Evolutionary conservation across 305 asterid species (phyloP).

Genomic region (Caryopteris hybrid): DNA sequence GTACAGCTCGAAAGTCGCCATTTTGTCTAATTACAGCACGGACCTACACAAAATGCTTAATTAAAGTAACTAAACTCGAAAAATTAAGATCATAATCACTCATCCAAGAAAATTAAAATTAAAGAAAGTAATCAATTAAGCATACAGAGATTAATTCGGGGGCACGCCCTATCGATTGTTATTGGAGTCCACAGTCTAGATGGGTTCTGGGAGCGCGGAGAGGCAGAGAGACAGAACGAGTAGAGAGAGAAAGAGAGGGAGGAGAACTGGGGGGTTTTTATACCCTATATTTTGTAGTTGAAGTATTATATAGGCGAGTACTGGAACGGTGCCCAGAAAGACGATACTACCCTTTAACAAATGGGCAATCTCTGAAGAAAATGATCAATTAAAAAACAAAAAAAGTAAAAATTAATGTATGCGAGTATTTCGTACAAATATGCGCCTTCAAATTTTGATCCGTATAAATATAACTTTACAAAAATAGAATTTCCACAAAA

Average conservation of each 20-base stretch:
- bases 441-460: too few relatives aligned
- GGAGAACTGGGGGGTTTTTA: constrained; percentile 47
- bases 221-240: not conserved
- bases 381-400: too few relatives aligned
- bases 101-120: not conserved
- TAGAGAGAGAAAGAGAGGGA: constrained; percentile 28
- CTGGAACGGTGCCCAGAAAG: not conserved
- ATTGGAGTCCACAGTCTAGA: not conserved
- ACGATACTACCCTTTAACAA: not conserved
- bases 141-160: not conserved
- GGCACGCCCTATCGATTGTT: not conserved
- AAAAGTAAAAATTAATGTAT: too few relatives aligned
- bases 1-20: constrained; percentile 85
- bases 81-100: not conserved
- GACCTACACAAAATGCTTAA: constrained; percentile 8
- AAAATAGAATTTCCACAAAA: too few relatives aligned
- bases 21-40: constrained; percentile 8
- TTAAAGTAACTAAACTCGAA: not conserved
- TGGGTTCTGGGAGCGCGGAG: not conserved
- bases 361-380: too few relatives aligned
- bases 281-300: constrained; percentile 35
- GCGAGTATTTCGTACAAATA: too few relatives aligned
- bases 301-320: constrained; percentile 4
- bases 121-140: not conserved
- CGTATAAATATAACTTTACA: too few relatives aligned